Conservation (phyloP, 208 protist genomes). For the Trypanosoma melophagium region DNA sequence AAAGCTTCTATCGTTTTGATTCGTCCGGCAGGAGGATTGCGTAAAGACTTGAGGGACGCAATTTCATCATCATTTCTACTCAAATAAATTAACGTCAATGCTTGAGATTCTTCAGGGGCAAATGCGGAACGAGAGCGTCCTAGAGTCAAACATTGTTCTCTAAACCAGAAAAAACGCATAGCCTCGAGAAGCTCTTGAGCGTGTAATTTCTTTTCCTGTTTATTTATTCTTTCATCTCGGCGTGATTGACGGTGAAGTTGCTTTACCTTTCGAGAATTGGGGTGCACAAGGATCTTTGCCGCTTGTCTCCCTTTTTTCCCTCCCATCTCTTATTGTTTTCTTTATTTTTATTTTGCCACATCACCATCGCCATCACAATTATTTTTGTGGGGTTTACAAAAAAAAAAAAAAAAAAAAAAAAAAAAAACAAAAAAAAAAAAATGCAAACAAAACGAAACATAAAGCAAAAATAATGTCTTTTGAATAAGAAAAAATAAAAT, state of each 20-base stretch:
- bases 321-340: background rate
- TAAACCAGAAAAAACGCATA: constrained; percentile 76
- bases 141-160: constrained; percentile 64
- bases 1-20: constrained; percentile 65
- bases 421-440: background rate
- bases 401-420: constrained; percentile 18
- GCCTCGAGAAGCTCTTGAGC: constrained; percentile 34
- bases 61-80: constrained; percentile 68
- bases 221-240: constrained; percentile 35
- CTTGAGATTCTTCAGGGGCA: constrained; percentile 35
- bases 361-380: background rate
- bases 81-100: constrained; percentile 60
- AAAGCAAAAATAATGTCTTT: background rate
- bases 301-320: constrained; percentile 9
- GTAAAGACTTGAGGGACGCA: constrained; percentile 38
- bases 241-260: constrained; percentile 65
- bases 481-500: background rate
- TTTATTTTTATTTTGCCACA: background rate
- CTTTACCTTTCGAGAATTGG: constrained; percentile 69
- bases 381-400: background rate
- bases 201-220: constrained; percentile 33
- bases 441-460: background rate
- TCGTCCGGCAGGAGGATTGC: constrained; percentile 65
- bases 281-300: constrained; percentile 10
- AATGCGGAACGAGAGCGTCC: constrained; percentile 34